phyloP scores from a whole-genome alignment of 2,329 filamentous ascomycete species.

The Cercospora brassicicola region DNA sequence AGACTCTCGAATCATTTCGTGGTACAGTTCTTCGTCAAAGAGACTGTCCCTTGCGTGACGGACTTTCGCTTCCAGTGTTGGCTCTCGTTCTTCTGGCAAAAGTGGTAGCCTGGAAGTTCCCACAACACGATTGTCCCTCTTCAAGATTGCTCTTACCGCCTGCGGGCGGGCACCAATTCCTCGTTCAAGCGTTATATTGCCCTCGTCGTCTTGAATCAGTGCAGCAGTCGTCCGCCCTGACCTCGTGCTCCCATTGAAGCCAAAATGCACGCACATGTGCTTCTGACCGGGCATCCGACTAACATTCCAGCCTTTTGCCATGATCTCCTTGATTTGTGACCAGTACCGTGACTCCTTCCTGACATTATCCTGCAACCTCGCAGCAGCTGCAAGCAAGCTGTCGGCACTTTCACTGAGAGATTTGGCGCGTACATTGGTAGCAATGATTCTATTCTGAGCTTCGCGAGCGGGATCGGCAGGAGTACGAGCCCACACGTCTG shows the following conservation, averaged over 20 bases:
- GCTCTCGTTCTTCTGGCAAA: slow-evolving; percentile 50
- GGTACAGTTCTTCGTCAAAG: slow-evolving; percentile 83
- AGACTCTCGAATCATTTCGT: slow-evolving; percentile 82
- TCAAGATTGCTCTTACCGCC: slow-evolving; percentile 67
- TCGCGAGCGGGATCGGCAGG: slow-evolving; percentile 56
- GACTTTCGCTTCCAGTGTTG: slow-evolving; percentile 66
- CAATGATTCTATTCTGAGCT: slow-evolving; percentile 47
- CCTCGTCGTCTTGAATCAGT: slow-evolving; percentile 71
- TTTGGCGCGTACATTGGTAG: slow-evolving; percentile 73
- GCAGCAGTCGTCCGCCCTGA: slow-evolving; percentile 75
- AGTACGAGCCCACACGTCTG: slow-evolving; percentile 57
- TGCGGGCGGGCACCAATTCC: slow-evolving; percentile 57
- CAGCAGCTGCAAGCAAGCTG: slow-evolving; percentile 69
- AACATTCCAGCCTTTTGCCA: slow-evolving; percentile 81
- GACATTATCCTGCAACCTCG: slow-evolving; percentile 73
- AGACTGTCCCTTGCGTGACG: slow-evolving; percentile 75
- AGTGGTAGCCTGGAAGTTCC: slow-evolving; percentile 53
- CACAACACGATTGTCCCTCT: slow-evolving; percentile 57
- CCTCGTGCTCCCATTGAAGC: slow-evolving; percentile 71
- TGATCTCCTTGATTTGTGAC: slow-evolving; percentile 79
- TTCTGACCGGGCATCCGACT: slow-evolving; percentile 60
- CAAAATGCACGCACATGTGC: slow-evolving; percentile 77
- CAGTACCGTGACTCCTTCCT: slow-evolving; percentile 82
- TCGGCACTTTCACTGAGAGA: slow-evolving; percentile 73
- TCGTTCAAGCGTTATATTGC: slow-evolving; percentile 71